Evolutionary conservation across 2,329 filamentous ascomycete genomes (phyloP).

Genomic region (Xylariales sp.): DNA sequence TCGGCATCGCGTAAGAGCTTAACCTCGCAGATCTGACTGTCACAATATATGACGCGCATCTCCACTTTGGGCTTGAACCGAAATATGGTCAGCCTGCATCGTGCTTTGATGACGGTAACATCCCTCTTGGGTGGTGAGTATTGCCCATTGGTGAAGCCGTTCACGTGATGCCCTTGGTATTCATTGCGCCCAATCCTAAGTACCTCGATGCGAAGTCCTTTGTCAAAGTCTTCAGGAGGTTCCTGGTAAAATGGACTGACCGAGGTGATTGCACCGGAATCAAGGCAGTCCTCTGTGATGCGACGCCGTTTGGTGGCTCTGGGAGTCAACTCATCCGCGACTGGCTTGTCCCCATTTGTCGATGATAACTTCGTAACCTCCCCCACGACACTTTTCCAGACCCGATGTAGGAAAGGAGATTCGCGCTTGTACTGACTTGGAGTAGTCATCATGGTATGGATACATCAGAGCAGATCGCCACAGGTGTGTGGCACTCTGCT

Average conservation of each 20-base stretch:
- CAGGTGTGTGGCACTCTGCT: slow-evolving; percentile 17
- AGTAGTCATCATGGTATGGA: slow-evolving; percentile 41
- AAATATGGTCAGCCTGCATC: slow-evolving; percentile 39
- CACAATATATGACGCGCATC: slow-evolving; percentile 43
- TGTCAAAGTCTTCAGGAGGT: slow-evolving; percentile 24
- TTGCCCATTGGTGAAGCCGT: slow-evolving; percentile 29
- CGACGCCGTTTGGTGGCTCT: slow-evolving; percentile 48
- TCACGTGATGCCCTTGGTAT: slow-evolving; percentile 31
- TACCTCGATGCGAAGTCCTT: slow-evolving; percentile 47
- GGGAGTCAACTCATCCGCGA: slow-evolving; percentile 29
- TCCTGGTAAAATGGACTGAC: slow-evolving; percentile 18
- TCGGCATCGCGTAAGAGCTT: slow-evolving; percentile 44
- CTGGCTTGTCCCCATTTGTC: slow-evolving; percentile 30
- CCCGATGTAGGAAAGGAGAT: slow-evolving; percentile 51
- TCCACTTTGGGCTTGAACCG: slow-evolving; percentile 26
- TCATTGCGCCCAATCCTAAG: slow-evolving; percentile 49
- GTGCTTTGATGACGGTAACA: slow-evolving; percentile 28
- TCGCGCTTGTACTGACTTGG: slow-evolving; percentile 41
- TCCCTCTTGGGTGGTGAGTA: slow-evolving; percentile 29
- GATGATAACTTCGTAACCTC: slow-evolving; percentile 42
- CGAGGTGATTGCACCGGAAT: slow-evolving; percentile 19
- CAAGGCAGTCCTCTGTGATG: slow-evolving; percentile 33
- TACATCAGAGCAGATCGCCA: slow-evolving; percentile 29
- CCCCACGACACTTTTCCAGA: slow-evolving; percentile 45
- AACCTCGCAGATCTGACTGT: slow-evolving; percentile 50